These are phyloP conservation scores for Cladosporium austrohemisphaericum DNA, from an alignment of 2,329 filamentous ascomycete genomes.

Conservation along the genomic window DNA sequence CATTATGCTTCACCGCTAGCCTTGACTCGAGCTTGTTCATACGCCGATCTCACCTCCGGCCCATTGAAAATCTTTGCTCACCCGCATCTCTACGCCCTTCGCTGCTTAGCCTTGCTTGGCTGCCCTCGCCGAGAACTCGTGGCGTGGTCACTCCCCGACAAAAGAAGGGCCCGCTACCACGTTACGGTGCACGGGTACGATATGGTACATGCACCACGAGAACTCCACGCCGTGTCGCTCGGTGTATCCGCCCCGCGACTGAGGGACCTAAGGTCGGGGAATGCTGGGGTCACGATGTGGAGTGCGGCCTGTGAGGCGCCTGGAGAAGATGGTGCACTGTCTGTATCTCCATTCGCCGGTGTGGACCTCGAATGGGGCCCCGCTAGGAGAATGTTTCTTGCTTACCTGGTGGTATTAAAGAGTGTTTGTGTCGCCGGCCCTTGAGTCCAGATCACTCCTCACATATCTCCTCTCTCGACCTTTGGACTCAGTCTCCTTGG, in stretches of 20 bases:
- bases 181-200: slow-evolving; percentile 4
- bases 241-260: slow-evolving; percentile 11
- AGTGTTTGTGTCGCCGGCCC: not conserved
- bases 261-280: not conserved
- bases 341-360: not conserved
- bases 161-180: not conserved
- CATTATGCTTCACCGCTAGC: slow-evolving; percentile 9
- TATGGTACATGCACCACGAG: slow-evolving; percentile 6
- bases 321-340: slow-evolving; percentile 10
- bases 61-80: slow-evolving; percentile 3
- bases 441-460: not conserved
- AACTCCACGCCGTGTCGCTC: slow-evolving; percentile 2
- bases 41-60: slow-evolving; percentile 1
- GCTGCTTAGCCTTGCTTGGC: slow-evolving; percentile 5
- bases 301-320: not conserved
- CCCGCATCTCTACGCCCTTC: not conserved
- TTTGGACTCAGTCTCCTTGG: not conserved
- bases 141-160: not conserved
- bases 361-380: not conserved
- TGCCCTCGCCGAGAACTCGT: slow-evolving; percentile 2
- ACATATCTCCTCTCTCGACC: not conserved
- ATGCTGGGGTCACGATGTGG: slow-evolving; percentile 10
- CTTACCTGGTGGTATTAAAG: slow-evolving; percentile 10
- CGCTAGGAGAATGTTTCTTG: not conserved
- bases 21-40: not conserved